A percentile compares a stretch with the other conserved stretches of the same genome.
Conservation (phyloP, 1,139 yeast genomes). For the Hemisphaericaspora subhashii region DNA sequence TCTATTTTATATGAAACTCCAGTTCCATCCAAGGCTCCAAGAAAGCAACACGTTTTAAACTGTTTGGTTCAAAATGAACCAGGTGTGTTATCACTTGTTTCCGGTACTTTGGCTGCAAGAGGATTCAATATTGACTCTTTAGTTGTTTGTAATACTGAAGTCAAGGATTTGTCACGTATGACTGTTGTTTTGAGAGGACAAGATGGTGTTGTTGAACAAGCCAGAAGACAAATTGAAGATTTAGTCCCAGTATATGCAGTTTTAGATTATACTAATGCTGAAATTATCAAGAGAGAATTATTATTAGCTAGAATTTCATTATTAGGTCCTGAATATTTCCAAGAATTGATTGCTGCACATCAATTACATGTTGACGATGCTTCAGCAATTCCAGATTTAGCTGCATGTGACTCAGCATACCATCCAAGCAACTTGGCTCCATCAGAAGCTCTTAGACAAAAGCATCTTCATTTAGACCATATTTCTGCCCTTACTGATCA, state of each 20-base stretch:
- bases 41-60: slow-evolving; percentile 85
- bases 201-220: slow-evolving; percentile 96
- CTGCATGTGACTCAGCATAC: slow-evolving; percentile 56
- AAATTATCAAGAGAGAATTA: slow-evolving; percentile 87
- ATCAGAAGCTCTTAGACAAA: slow-evolving; percentile 91
- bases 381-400: slow-evolving; percentile 44
- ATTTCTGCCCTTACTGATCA: slow-evolving; percentile 77
- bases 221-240: slow-evolving; percentile 97
- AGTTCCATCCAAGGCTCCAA: slow-evolving; percentile 62
- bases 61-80: slow-evolving; percentile 98
- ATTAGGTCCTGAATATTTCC: slow-evolving; percentile 96
- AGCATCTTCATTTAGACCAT: slow-evolving; percentile 84
- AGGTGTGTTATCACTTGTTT: slow-evolving; percentile 89
- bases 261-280: slow-evolving; percentile 86
- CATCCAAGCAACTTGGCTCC: slow-evolving; percentile 92
- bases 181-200: slow-evolving; percentile 93
- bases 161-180: slow-evolving; percentile 93
- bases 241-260: slow-evolving; percentile 98
- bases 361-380: slow-evolving; percentile 47
- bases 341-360: slow-evolving; percentile 89
- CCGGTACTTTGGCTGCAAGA: slow-evolving; percentile 96
- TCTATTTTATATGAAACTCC: slow-evolving; percentile 96
- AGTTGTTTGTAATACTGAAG: slow-evolving; percentile 96
- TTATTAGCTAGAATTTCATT: slow-evolving; percentile 88
- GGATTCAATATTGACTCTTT: slow-evolving; percentile 97